phyloP scores from a whole-genome alignment of 805 yeast genomes.

The Saccharomycopsis selenospora region DNA sequence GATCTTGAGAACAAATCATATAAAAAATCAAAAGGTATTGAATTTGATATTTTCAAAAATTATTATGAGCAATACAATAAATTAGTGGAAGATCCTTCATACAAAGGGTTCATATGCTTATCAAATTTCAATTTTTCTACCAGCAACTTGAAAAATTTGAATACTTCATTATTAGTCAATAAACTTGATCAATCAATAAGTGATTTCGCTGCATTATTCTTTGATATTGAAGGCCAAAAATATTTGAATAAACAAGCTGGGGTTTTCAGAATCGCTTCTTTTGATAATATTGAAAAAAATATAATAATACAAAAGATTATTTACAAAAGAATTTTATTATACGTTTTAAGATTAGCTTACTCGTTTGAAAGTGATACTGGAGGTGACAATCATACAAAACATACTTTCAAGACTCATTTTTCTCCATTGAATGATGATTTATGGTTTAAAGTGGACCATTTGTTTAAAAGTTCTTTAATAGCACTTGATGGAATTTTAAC shows the following conservation, averaged over 20 bases:
- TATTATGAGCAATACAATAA: constrained; percentile 17
- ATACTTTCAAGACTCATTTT: constrained; percentile 10
- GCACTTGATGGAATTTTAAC: constrained; percentile 13
- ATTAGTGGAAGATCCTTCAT: constrained; percentile 6
- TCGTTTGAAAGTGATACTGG: constrained; percentile 1
- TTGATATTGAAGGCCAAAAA: constrained; percentile 52
- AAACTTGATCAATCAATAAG: constrained; percentile 54
- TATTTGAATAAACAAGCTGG: constrained; percentile 81
- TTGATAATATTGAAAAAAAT: constrained; percentile 85
- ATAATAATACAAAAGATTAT: constrained; percentile 66
- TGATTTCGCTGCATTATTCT: constrained; percentile 79
- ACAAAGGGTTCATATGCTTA: constrained; percentile 10
- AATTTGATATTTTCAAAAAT: constrained; percentile 17
- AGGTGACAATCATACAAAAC: neutral
- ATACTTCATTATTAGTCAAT: neutral
- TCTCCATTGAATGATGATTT: constrained; percentile 18
- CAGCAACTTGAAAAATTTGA: constrained; percentile 1
- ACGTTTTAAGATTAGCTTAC: constrained; percentile 30
- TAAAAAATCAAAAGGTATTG: constrained; percentile 12
- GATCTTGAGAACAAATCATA: neutral
- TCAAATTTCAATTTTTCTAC: constrained; percentile 15
- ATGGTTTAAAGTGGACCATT: constrained; percentile 13
- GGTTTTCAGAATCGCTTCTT: constrained; percentile 79
- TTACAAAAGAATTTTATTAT: constrained; percentile 55
- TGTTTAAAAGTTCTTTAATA: constrained; percentile 11